Base-by-base conservation (phyloP, 257 asterid species). In the Forsythia viridissima region DNA sequence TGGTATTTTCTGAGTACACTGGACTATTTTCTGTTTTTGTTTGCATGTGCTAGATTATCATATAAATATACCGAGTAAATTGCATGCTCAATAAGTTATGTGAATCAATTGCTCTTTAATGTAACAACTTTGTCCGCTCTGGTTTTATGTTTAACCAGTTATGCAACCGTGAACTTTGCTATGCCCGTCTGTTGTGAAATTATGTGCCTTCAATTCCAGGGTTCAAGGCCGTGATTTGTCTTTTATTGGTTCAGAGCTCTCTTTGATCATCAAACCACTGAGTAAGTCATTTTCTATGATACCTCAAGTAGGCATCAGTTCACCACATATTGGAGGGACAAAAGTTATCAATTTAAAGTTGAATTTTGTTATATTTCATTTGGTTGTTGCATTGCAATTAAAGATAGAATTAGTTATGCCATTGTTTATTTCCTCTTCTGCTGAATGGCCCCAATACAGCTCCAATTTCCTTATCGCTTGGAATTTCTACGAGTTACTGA, bases 181-280 rank as follows among this genome's bases (percentile, higher is more conserved):
- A 73, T 20, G 76, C 59, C 55, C 18, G 40, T 57, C 43, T 61
- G n/a, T 76, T 61, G n/a, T 76, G 76, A 74, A 41, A 52, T 74
- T 66, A 74, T 70, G 48, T 75, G 81, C 38, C 24, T 72, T 73
- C 70, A 38, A 42, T 84, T 77, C 77, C 82, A 70, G 80, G 82
- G 71, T 72, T 63, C 69, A 73, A 30, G 4, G 72, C 57, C 11
- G n/a, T 42, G 57, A 71, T 59, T 24, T 52, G 57, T 83, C 44
- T 34, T 83, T 51, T 74, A 39, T 63, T 44, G 55, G 39, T 73
- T 74, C 12, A 12, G 83, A 9, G 73, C 73, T 40, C 59, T 80
- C 66, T 78, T 70, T 65, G 70, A 41, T 75, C 78, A 48, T 77
- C 78, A 61, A 66, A 65, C 46, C 51, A 73, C 30, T 21, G 67